Evolutionary conservation across 805 yeast species (phyloP), one percentile per base, ranked within the genome.

Genomic region (Spathaspora passalidarum): DNA sequence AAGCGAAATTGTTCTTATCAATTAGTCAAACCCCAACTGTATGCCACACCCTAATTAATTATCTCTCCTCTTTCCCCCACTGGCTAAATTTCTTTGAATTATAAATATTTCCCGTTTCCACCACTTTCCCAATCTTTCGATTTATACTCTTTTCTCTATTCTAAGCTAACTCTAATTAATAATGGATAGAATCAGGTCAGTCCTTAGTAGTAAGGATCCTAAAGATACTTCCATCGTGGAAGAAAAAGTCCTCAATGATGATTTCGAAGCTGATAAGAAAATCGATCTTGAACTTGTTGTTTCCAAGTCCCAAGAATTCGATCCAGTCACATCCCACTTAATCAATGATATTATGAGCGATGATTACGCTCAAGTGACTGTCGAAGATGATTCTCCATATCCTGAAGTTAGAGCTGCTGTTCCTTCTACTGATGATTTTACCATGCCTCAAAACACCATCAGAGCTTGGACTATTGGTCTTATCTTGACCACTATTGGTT

Each of bases 351-450:
- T 61, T 22, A 35, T 55, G 23, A 57, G 54, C 7, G 70, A 65
- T 48, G 74, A 66, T 22, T 69, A 68, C 44, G 68, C 71, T 41
- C 78, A 76, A 18, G 67, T 70, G 25, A 54, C 63, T 23, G 66
- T 69, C 58, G 63, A 75, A 52, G 70, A 60, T 47, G 59, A 59
- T 43, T 66, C 72, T 17, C 86, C 86, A 8, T 82, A 82, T 57
- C 80, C 85, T 1, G 88, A 82, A 61, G 87, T 82, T 17, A 73
- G 88, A 60, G 78, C 86, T 21, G 76, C 82, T 18, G 80, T 80
- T 32, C 76, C 81, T 6, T 69, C 77, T 8, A 58, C 64, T 8
- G 84, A 79, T 56, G 83, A 80, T 58, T 73, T 76, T 1, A 50
- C 69, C 3, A 57, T 77, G 17, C 70, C 70, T 5, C 73, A 74